Conservation (phyloP, 2,329 filamentous ascomycete genomes). For the Aspergillaceae sp. region DNA sequence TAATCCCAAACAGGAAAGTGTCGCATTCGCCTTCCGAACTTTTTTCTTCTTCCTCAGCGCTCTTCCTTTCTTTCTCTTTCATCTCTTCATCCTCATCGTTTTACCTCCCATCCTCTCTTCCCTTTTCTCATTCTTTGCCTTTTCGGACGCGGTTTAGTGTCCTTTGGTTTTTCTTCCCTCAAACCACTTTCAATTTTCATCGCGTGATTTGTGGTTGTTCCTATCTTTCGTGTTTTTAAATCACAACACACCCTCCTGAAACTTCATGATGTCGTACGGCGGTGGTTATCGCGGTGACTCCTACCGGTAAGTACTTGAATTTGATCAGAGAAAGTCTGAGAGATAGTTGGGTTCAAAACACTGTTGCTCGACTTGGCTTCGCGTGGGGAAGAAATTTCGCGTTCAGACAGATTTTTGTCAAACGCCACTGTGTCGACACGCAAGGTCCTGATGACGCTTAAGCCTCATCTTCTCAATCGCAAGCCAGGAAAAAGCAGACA, state of each 20-base stretch:
- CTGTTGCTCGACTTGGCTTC: neutral
- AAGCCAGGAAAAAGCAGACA: neutral
- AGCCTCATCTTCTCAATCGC: neutral
- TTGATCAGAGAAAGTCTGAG: conserved; percentile 2
- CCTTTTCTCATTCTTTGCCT: conserved; percentile 13
- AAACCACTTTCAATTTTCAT: neutral
- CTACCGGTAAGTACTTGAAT: conserved; percentile 33
- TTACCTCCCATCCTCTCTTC: conserved; percentile 13
- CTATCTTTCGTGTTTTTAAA: conserved; percentile 1
- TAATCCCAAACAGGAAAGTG: conserved; percentile 21
- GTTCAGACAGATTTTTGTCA: neutral
- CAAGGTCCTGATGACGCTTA: neutral
- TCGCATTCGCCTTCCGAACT: conserved; percentile 16
- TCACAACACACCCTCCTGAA: conserved; percentile 10
- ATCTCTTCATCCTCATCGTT: conserved; percentile 21
- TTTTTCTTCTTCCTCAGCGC: conserved; percentile 15
- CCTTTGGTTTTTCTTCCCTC: conserved; percentile 8
- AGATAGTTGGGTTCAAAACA: neutral
- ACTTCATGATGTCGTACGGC: conserved; percentile 61
- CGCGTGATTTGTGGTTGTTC: conserved; percentile 1
- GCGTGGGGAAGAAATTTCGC: neutral
- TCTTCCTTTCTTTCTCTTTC: conserved; percentile 11
- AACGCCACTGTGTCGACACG: neutral
- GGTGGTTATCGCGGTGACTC: conserved; percentile 46
- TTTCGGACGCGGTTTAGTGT: conserved; percentile 5